Conservation (phyloP, 176 grass and related monocot genomes). For the Ensete glaucum region DNA sequence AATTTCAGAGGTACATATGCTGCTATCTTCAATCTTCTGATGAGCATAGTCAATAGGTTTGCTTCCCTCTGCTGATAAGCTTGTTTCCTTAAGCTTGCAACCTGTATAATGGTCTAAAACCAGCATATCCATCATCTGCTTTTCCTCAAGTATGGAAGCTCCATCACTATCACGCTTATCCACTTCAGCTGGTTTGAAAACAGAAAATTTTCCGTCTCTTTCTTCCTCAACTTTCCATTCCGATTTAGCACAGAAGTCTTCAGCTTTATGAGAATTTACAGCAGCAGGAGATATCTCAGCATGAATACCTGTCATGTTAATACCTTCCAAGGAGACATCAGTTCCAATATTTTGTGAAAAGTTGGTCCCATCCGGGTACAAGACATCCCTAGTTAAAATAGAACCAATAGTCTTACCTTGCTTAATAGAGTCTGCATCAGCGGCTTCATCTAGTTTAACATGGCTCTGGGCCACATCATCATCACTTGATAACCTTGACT, state of each 20-base stretch:
- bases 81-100: background rate
- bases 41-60: slow-evolving; percentile 12
- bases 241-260: slow-evolving; percentile 12
- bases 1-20: slow-evolving; percentile 17
- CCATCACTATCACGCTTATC: background rate
- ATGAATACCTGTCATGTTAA: background rate
- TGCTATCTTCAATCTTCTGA: slow-evolving; percentile 36
- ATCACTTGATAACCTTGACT: slow-evolving; percentile 36
- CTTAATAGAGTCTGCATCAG: slow-evolving; percentile 27
- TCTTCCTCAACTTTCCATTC: slow-evolving; percentile 21
- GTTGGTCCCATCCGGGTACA: background rate
- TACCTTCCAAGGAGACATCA: slow-evolving; percentile 2
- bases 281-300: slow-evolving; percentile 11
- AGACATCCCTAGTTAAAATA: slow-evolving; percentile 23
- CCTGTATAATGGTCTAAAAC: slow-evolving; percentile 15
- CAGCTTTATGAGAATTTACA: slow-evolving; percentile 2
- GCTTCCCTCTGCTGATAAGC: slow-evolving; percentile 17
- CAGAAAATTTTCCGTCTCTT: slow-evolving; percentile 1
- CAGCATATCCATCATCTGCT: background rate
- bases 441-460: slow-evolving; percentile 26
- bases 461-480: slow-evolving; percentile 22
- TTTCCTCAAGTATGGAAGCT: background rate
- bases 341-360: slow-evolving; percentile 3
- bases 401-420: slow-evolving; percentile 20
- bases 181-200: background rate